Conservation (phyloP, 2,329 filamentous ascomycete species). For the Grosmannia penicillata region DNA sequence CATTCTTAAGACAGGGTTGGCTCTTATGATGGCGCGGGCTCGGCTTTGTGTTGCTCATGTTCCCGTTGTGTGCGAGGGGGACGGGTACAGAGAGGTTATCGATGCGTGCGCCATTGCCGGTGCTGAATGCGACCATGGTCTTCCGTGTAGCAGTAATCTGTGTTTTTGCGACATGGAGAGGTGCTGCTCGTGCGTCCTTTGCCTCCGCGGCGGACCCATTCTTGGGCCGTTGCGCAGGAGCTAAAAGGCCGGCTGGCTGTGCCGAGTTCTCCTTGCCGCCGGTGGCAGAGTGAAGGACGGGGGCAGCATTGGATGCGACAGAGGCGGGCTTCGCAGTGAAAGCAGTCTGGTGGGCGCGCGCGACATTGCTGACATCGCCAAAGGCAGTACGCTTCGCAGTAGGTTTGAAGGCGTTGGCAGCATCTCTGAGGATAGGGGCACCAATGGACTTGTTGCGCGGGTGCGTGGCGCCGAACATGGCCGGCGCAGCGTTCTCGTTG, state of each 20-base stretch:
- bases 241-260: conserved; percentile 2
- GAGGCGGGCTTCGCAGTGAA: conserved; percentile 14
- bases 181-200: background rate
- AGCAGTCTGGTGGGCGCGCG: too few relatives aligned
- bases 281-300: conserved; percentile 10
- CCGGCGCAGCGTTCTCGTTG: conserved; percentile 54
- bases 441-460: conserved; percentile 71
- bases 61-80: background rate
- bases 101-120: background rate
- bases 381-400: conserved; percentile 65
- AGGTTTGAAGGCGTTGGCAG: conserved; percentile 39
- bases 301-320: background rate
- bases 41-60: conserved; percentile 9
- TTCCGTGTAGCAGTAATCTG: conserved; percentile 2
- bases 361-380: conserved; percentile 68
- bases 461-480: conserved; percentile 47
- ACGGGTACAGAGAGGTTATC: background rate
- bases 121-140: background rate
- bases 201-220: background rate
- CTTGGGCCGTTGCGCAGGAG: conserved; percentile 8
- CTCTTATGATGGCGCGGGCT: conserved; percentile 35
- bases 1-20: conserved; percentile 33
- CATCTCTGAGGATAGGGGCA: conserved; percentile 35
- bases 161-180: background rate
- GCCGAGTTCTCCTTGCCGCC: conserved; percentile 22